Evolutionary conservation across 768 basidiomycete genomes (phyloP), one percentile per base, ranked within the genome.

Genomic region (Chiua virens): DNA sequence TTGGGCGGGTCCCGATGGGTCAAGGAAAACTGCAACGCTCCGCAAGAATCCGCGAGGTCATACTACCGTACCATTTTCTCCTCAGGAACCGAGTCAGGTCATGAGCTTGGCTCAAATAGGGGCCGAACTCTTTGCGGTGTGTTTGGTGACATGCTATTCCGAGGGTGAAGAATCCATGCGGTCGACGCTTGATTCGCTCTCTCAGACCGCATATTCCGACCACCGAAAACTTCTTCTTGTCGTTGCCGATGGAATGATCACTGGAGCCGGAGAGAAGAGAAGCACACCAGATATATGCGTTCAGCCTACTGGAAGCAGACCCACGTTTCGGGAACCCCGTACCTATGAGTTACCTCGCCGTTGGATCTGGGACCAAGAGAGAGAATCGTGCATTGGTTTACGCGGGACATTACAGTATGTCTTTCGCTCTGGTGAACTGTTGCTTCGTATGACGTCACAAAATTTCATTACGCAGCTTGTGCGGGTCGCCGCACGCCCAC

Each of bases 211-310:
- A 4, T 99, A 98, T 68, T 92, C 92, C 5, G 97, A 98, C 71
- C 76, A 83, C 37, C 79, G 97, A 52, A 99, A 99, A 66, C 76
- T 99, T 20, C 69, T 99, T 42, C 95, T 98, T 68, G 77, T 99
- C 50, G 88, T 99, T 11, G 94, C 94, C 42, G 97, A 99, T 68
- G 97, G 97, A 2, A 97, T 99, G 92, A 94, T 99, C 57, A 98
- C 96, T 1, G 97, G 97, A 30, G 88, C 87, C 5, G 97, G 97
- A 32, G 97, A 98, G 77, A 96, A 94, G 73, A 78, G 76, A 61
- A 94, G 92, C 55, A 99, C 97, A 8, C 97, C 97, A 8, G 97
- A 99, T 68, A 94, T 93, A 41, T 98, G 96, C 64, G 95, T 98
- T n/a, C 37, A 78, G 85, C 36, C 67, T 99, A 49, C 69, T 99